Conservation (phyloP, 768 basidiomycete genomes). For the Leccinum variicolor region DNA sequence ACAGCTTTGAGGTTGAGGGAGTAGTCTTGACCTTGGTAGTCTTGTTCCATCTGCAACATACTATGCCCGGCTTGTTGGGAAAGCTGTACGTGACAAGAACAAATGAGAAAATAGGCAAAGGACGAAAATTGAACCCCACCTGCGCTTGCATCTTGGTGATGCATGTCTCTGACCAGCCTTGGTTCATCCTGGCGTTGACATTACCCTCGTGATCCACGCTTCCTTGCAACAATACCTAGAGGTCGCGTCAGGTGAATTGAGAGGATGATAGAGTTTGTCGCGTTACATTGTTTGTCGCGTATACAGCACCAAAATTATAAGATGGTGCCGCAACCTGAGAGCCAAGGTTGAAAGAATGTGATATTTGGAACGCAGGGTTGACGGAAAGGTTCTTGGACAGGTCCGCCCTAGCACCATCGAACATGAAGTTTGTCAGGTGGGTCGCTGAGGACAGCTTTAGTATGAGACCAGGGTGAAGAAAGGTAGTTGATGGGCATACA, state of each 20-base stretch:
- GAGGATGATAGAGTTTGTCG: slow-evolving; percentile 5
- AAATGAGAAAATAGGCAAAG: neutral
- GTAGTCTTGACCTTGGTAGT: slow-evolving; percentile 86
- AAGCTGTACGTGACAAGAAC: slow-evolving; percentile 47
- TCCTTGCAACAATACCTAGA: slow-evolving; percentile 90
- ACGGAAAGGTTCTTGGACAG: slow-evolving; percentile 89
- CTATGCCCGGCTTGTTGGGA: slow-evolving; percentile 76
- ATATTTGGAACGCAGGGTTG: slow-evolving; percentile 97
- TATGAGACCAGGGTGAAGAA: neutral
- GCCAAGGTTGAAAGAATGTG: slow-evolving; percentile 91
- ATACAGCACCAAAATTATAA: slow-evolving; percentile 94
- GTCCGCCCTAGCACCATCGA: slow-evolving; percentile 97
- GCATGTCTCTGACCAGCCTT: slow-evolving; percentile 76
- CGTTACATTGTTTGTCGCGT: slow-evolving; percentile 75
- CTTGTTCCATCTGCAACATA: slow-evolving; percentile 93
- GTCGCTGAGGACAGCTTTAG: slow-evolving; percentile 53
- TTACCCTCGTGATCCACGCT: slow-evolving; percentile 92
- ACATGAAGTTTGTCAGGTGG: slow-evolving; percentile 90
- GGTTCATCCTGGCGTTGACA: slow-evolving; percentile 84
- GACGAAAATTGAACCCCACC: slow-evolving; percentile 42
- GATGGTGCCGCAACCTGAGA: slow-evolving; percentile 80
- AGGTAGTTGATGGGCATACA: slow-evolving; percentile 42
- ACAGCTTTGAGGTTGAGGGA: slow-evolving; percentile 81
- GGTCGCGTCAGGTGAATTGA: slow-evolving; percentile 17
- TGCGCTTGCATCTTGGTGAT: slow-evolving; percentile 87